Percentiles rank a stretch among this genome's conserved stretches.
These are phyloP conservation scores for Diaporthe citriasiana DNA, from an alignment of 2,329 filamentous ascomycete genomes.

Conservation along the genomic window DNA sequence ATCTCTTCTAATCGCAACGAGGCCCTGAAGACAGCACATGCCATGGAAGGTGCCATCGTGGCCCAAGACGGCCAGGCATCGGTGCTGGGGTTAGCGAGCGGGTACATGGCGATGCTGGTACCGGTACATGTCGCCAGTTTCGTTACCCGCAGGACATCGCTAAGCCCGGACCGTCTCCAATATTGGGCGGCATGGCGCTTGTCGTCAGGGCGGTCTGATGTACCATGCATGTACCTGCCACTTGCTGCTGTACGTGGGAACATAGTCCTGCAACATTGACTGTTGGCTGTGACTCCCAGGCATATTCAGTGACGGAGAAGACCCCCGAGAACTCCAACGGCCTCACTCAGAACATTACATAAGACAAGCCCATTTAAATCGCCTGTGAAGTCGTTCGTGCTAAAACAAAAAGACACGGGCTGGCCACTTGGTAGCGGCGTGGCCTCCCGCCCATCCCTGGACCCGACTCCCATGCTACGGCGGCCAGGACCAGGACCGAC, in stretches of 20 bases:
- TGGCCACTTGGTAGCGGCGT: conserved; percentile 36
- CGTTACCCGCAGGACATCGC: conserved; percentile 46
- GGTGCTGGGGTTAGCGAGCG: conserved; percentile 27
- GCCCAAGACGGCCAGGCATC: conserved; percentile 16
- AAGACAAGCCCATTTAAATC: background rate
- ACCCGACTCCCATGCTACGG: conserved; percentile 24
- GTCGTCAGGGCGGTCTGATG: conserved; percentile 44
- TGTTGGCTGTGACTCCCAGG: conserved; percentile 26
- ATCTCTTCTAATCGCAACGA: conserved; percentile 12
- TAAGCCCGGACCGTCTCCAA: conserved; percentile 47
- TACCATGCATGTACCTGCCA: conserved; percentile 42
- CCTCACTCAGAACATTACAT: background rate
- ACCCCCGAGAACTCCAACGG: background rate
- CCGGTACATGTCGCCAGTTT: conserved; percentile 37
- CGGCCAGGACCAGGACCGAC: conserved; percentile 35
- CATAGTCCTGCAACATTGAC: background rate
- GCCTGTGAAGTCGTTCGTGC: conserved; percentile 45
- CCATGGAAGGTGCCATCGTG: conserved; percentile 30
- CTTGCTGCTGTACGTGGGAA: conserved; percentile 11
- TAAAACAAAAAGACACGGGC: conserved; percentile 50
- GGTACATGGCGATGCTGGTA: conserved; percentile 27
- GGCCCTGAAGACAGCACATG: conserved; percentile 21
- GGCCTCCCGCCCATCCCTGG: conserved; percentile 43
- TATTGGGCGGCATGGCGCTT: conserved; percentile 51
- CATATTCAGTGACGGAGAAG: background rate